Evolutionary conservation across 2,329 filamentous ascomycete genomes (phyloP), one percentile per base, ranked within the genome.

Genomic region (Pestalotiopsis sp.): DNA sequence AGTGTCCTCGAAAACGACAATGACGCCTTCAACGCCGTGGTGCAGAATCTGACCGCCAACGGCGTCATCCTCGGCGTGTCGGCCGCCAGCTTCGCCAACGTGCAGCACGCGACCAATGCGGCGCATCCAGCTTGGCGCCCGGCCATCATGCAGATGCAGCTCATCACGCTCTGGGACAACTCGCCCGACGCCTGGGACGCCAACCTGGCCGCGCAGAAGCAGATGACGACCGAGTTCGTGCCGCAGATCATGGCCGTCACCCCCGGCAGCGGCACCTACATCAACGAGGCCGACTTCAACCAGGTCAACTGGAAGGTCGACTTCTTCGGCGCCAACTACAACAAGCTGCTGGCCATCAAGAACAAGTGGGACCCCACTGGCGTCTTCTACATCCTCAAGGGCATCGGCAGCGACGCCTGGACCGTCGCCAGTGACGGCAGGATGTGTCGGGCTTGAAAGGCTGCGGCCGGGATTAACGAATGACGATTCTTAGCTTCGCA

Each of bases 341-440:
- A 64, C 1, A 69, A 68, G 11, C 70, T 83, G 52, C n/a, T 74
- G 14, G 52, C 27, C 0, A 75, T 86, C 39, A 86, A 86, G 76
- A 69, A 77, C 17, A 79, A 75, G 64, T 84, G 81, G 71, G 84
- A 84, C 73, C 73, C 80, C 9, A 31, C 75, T 3, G 74, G 72
- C 3, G 38, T 85, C 1, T 83, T 81, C 31, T 81, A 82, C 64
- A 81, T 78, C 14, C 73, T 73, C 4, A 79, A 78, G 1, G 80
- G 74, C 11, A 81, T 85, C 5, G 83, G 83, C 0, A 82, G 79
- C 69, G 81, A 84, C 4, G 70, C 71, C 4, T 85, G 82, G 83
- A 71, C 68, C 9, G 77, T 81, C n/a, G 74, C 72, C 7, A 76
- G 71, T 12, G 69, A 76, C 66, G 83, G 82, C 11, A 78, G 79